A percentile compares a stretch with the other conserved stretches of the same genome.
These are phyloP conservation scores for Rossbeevera mucosa DNA, from an alignment of 768 basidiomycete genomes.

Conservation along the genomic window DNA sequence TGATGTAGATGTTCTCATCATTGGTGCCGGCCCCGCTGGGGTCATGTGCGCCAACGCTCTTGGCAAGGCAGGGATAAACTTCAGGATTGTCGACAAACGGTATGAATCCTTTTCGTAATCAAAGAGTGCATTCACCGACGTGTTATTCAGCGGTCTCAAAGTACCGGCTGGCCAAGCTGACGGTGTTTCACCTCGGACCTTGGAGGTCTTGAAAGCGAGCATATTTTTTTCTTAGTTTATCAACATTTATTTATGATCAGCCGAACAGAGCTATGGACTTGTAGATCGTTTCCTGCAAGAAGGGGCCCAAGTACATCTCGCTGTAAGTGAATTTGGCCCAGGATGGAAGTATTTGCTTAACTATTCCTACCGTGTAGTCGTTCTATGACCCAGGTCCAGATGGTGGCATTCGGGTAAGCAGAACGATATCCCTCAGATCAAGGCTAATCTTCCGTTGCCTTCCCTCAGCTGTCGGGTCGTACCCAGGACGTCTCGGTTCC, in stretches of 20 bases:
- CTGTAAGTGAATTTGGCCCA: slow-evolving; percentile 39
- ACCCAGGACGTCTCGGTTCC: slow-evolving; percentile 56
- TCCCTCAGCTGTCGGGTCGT: slow-evolving; percentile 54
- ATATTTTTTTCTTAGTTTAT: not conserved
- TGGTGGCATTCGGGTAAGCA: slow-evolving; percentile 56
- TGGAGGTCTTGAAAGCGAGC: slow-evolving; percentile 44
- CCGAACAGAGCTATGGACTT: slow-evolving; percentile 65
- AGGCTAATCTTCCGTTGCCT: not conserved
- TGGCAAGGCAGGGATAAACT: slow-evolving; percentile 32
- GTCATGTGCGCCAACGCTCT: slow-evolving; percentile 42
- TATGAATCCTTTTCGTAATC: slow-evolving; percentile 9
- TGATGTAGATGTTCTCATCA: slow-evolving; percentile 38
- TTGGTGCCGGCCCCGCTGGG: slow-evolving; percentile 43
- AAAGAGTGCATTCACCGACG: not conserved
- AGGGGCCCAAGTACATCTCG: slow-evolving; percentile 62
- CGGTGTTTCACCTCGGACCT: slow-evolving; percentile 24
- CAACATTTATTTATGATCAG: not conserved
- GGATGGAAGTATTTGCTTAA: not conserved
- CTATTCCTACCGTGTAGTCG: slow-evolving; percentile 40
- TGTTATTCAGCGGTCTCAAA: slow-evolving; percentile 7
- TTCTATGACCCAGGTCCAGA: slow-evolving; percentile 66
- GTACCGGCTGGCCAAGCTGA: slow-evolving; percentile 29
- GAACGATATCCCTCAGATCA: not conserved
- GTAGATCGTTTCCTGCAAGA: slow-evolving; percentile 56
- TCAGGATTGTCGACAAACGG: slow-evolving; percentile 41